Conservation (phyloP, 768 basidiomycete genomes). For the Mycena vulgaris region DNA sequence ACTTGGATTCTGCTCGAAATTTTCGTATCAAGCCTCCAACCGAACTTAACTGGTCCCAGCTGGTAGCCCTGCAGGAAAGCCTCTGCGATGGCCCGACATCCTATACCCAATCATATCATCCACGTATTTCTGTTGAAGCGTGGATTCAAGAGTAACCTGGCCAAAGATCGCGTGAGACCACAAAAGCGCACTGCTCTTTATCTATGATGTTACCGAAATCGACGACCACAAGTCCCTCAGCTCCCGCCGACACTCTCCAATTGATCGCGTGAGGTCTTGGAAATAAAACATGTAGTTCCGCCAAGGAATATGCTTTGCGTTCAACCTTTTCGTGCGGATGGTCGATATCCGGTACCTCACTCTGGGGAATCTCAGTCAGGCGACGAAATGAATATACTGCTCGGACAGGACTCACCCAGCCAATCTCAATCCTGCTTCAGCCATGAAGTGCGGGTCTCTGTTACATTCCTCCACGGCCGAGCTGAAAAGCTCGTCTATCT, state of each 20-base stretch:
- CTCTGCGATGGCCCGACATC: neutral
- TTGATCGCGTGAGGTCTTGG: neutral
- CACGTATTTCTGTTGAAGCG: neutral
- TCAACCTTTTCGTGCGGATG: neutral
- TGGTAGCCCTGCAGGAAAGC: neutral
- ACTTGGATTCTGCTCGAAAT: too few relatives aligned
- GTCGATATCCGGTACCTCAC: neutral
- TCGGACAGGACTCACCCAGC: constrained; percentile 1
- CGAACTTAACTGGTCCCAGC: too few relatives aligned
- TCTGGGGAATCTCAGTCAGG: neutral
- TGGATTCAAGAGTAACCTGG: neutral
- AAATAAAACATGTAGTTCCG: neutral
- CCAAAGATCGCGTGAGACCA: neutral
- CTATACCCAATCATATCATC: neutral
- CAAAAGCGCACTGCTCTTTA: too few relatives aligned
- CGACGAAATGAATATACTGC: neutral
- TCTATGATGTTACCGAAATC: neutral
- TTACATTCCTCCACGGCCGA: constrained; percentile 3
- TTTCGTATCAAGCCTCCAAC: too few relatives aligned
- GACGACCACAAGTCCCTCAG: neutral
- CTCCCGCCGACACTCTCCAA: neutral
- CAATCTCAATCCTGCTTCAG: constrained; percentile 6
- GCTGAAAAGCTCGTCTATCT: neutral
- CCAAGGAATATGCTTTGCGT: neutral
- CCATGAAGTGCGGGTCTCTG: neutral